Base-by-base conservation (phyloP, 2,329 filamentous ascomycete genomes). In the Incumbomyces lentus region DNA sequence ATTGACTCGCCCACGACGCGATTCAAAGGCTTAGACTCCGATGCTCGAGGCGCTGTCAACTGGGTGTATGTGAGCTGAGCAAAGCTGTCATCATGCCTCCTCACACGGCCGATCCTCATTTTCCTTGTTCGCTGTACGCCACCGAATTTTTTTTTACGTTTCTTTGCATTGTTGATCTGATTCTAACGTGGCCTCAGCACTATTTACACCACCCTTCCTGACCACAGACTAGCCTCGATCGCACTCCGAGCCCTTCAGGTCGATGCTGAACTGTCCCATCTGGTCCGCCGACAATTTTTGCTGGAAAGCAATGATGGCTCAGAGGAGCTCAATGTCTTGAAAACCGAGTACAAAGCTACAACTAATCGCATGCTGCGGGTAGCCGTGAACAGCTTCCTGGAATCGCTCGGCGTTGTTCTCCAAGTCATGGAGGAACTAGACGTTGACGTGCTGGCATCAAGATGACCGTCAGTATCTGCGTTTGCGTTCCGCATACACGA, bases 361-460 rank as follows among this genome's bases (percentile, higher is more conserved):
- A 96, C 92, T 16, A 95, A 95, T 62, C 82, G 92, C 56, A 96
- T 96, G 90, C 74, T 98, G 48, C 82, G 92, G 37, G 92, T 98
- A 2, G 86, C 90, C 2, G 89, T 95, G 47, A 96, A 96, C 67
- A 87, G 88, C 8, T 95, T 95, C 65, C 88, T 96, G 74, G 90
- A 96, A 59, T 93, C 84, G 56, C 64, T 95, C 47, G 79, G 80
- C 44, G 79, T 95, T 4, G 82, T 95, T 1, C 64, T 95, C 35
- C 85, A 88, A 46, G 84, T 94, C 13, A 95, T 95, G 84, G 81
- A 86, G 64, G 84, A 93, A 62, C 67, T 96, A 58, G 90, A 96
- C 65, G 78, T 81, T 19, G 89, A 95, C 68, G 82, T 92, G 2
- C 62, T 95, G 42, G 33, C 42, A 19, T 33, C 42, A 11, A 38